These are phyloP conservation scores for Olyra latifolia DNA, from an alignment of 176 grass and related monocot species.

Conservation along the genomic window DNA sequence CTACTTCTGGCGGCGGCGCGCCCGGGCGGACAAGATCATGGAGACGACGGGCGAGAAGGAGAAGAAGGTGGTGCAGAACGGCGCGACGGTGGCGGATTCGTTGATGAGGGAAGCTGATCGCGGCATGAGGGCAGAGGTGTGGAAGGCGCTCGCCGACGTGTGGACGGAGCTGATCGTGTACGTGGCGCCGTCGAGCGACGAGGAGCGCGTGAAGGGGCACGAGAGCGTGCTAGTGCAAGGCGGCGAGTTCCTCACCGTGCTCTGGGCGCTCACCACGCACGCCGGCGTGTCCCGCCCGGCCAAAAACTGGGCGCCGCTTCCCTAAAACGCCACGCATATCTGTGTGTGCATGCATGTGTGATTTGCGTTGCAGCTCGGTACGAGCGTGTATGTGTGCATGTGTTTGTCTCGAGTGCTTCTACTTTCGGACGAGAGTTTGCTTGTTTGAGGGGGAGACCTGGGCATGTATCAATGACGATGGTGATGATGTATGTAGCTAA, in stretches of 20 bases:
- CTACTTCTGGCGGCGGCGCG: background rate
- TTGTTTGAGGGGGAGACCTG: too few relatives aligned
- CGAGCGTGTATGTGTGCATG: too few relatives aligned
- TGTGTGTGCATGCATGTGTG: too few relatives aligned
- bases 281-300: background rate
- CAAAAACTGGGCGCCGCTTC: background rate
- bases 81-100: background rate
- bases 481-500: too few relatives aligned
- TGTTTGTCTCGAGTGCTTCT: too few relatives aligned
- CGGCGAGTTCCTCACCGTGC: background rate
- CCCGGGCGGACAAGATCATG: background rate
- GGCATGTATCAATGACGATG: too few relatives aligned
- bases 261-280: background rate
- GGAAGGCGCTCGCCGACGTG: background rate
- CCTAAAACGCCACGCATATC: background rate
- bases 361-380: too few relatives aligned
- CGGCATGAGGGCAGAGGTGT: fast-evolving
- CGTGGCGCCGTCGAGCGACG: background rate
- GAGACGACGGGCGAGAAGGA: background rate
- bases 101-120: fast-evolving
- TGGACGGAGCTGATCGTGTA: background rate
- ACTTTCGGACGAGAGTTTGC: too few relatives aligned
- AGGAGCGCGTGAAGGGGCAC: background rate
- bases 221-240: background rate
- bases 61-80: background rate